phyloP scores from a whole-genome alignment of 2,329 filamentous ascomycete genomes.

The Exophiala aquamarina region DNA sequence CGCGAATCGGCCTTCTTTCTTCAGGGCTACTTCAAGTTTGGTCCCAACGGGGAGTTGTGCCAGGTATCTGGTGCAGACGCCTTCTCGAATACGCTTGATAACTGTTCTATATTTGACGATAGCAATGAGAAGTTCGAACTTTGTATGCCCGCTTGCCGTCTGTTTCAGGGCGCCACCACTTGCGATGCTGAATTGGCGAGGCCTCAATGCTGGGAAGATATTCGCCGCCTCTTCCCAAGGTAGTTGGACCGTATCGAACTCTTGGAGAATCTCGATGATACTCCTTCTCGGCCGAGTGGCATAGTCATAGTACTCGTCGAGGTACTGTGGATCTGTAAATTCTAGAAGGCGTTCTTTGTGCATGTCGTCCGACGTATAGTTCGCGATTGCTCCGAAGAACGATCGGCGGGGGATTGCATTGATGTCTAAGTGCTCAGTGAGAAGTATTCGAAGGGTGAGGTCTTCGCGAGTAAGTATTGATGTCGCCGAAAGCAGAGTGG shows the following conservation, averaged over 20 bases:
- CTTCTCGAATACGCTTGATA: slow-evolving; percentile 77
- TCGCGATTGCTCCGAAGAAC: slow-evolving; percentile 77
- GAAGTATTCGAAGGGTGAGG: slow-evolving; percentile 69
- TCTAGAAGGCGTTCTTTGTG: slow-evolving; percentile 82
- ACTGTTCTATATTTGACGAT: slow-evolving; percentile 91
- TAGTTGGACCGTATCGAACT: slow-evolving; percentile 81
- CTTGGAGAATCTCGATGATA: slow-evolving; percentile 87
- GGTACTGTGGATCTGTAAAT: slow-evolving; percentile 73
- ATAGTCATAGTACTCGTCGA: slow-evolving; percentile 95
- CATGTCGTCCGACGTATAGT: slow-evolving; percentile 69
- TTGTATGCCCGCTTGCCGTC: slow-evolving; percentile 39
- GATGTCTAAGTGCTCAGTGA: slow-evolving; percentile 84
- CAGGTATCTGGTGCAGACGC: slow-evolving; percentile 88
- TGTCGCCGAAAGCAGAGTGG: slow-evolving; percentile 36
- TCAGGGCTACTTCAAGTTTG: slow-evolving; percentile 54
- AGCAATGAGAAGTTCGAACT: slow-evolving; percentile 74
- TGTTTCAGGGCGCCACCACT: slow-evolving; percentile 61
- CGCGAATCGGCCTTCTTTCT: slow-evolving; percentile 27
- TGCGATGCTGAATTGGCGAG: slow-evolving; percentile 90
- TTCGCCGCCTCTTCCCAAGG: slow-evolving; percentile 71
- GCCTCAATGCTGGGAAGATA: slow-evolving; percentile 78
- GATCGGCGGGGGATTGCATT: slow-evolving; percentile 82
- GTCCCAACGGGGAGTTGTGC: slow-evolving; percentile 61
- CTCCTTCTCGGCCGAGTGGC: slow-evolving; percentile 85
- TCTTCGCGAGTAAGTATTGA: slow-evolving; percentile 23